Base-by-base conservation (phyloP, 768 basidiomycete genomes). In the Lentinula edodes region DNA sequence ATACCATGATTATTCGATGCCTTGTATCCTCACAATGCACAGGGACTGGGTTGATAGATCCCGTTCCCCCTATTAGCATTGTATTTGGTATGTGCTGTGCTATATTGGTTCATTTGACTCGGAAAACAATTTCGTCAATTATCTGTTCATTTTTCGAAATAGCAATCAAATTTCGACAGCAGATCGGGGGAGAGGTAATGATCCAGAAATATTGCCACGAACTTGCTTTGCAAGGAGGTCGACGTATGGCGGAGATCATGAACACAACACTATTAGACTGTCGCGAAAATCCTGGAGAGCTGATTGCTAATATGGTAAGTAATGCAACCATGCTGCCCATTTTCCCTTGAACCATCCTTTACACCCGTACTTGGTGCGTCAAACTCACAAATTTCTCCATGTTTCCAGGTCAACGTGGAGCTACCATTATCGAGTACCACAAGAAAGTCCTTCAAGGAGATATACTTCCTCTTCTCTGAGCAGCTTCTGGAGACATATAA, bases 91-190 rank as follows among this genome's bases (percentile, higher is more conserved):
- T 57, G 72, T 23, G 23, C 23, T 23, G 23, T 23, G 23, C 23
- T 23, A 23, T 23, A 23, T 23, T 23, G 23, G 23, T 23, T 23
- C 23, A 23, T n/a, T n/a, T n/a, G n/a, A n/a, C n/a, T n/a, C n/a
- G 23, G 23, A 23, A 23, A 23, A 23, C 23, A 23, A 23, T 1
- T 23, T 23, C 23, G 2, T 23, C 23, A 23, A 23, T 23, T 23
- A 1, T 23, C 23, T 43, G 51, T 36, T 36, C 36, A 12, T 23
- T 39, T 2, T 2, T 23, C 23, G 35, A 20, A 6, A 32, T 56
- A 86, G 94, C 93, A 0, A 70, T 95, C 7, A 82, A 89, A 45
- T 95, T 93, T 74, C 84, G 94, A 42, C 72, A 83, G 60, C 86
- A 84, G 80, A 75, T 95, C 12, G 93, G 93, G 0, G 93, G 94